Conservation (phyloP, 2,329 filamentous ascomycete genomes). For the Pestalotiopsis sp. region DNA sequence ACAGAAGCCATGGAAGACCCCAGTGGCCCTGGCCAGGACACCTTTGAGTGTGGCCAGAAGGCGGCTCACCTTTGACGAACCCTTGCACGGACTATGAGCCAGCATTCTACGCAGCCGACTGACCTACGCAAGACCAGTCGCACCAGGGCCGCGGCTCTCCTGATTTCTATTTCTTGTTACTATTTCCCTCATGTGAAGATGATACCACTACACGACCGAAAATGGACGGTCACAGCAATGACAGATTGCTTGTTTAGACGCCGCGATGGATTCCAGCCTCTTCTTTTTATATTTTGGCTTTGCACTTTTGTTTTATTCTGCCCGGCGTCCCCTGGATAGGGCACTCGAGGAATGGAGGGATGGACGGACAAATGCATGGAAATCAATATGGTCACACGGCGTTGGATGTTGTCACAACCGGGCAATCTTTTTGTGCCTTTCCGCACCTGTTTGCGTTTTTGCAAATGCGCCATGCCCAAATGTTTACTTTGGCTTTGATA, state of each 20-base stretch:
- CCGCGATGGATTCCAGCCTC: not conserved
- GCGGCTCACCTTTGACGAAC: slow-evolving; percentile 79
- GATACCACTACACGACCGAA: slow-evolving; percentile 13
- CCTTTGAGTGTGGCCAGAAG: slow-evolving; percentile 70
- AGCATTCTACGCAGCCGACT: not conserved
- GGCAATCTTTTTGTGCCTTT: not conserved
- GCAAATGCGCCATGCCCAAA: not conserved
- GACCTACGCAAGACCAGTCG: not conserved
- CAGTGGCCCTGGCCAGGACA: slow-evolving; percentile 58
- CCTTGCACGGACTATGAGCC: slow-evolving; percentile 37
- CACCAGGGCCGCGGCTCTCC: not conserved
- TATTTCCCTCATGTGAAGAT: slow-evolving; percentile 13
- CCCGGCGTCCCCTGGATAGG: not conserved
- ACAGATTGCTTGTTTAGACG: slow-evolving; percentile 3
- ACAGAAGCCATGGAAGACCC: slow-evolving; percentile 87
- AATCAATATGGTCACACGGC: not conserved
- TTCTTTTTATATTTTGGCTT: not conserved
- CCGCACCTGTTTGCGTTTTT: not conserved
- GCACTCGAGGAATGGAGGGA: not conserved
- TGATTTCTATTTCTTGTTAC: slow-evolving; percentile 1
- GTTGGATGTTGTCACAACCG: not conserved
- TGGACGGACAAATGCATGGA: not conserved
- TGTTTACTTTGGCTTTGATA: not conserved
- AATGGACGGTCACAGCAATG: not conserved
- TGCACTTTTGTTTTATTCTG: not conserved